Conservation (phyloP, 345 rosid genomes). For the Gossypium thurberi region DNA sequence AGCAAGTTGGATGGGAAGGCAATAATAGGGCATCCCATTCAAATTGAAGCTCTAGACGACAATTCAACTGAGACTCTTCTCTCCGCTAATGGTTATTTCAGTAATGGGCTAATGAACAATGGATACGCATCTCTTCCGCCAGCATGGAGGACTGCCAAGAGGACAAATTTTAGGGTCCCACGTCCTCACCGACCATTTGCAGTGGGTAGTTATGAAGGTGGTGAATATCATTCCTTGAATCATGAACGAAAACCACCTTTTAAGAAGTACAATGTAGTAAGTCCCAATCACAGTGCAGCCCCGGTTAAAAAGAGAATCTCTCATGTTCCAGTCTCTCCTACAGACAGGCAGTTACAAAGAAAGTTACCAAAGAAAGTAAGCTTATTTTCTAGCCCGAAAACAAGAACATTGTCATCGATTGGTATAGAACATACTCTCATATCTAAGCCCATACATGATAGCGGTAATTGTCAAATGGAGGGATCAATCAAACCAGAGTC, state of each 20-base stretch:
- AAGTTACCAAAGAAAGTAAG: constrained; percentile 40
- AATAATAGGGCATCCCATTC: constrained; percentile 86
- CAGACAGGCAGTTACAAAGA: constrained; percentile 38
- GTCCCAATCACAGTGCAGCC: constrained; percentile 36
- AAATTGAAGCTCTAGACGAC: constrained; percentile 62
- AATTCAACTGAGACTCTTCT: constrained; percentile 57
- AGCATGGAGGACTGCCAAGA: constrained; percentile 91
- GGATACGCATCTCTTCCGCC: constrained; percentile 47
- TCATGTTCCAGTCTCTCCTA: constrained; percentile 33
- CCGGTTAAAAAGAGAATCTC: constrained; percentile 34
- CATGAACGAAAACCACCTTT: constrained; percentile 33
- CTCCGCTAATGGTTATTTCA: constrained; percentile 31
- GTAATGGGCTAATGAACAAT: constrained; percentile 41
- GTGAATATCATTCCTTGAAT: constrained; percentile 29
- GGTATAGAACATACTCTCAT: constrained; percentile 37
- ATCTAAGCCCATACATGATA: constrained; percentile 26
- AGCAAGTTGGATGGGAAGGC: constrained; percentile 85
- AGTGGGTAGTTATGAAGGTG: constrained; percentile 35
- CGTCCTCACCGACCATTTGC: constrained; percentile 48
- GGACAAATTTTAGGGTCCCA: constrained; percentile 75
- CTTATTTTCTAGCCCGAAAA: constrained; percentile 62
- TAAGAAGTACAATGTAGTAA: constrained; percentile 32
- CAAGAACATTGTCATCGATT: constrained; percentile 77
- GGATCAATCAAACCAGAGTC: constrained; percentile 64
- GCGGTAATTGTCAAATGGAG: constrained; percentile 29